Conservation (phyloP, 352 stramenopile species). For the Pythium rishiriense region DNA sequence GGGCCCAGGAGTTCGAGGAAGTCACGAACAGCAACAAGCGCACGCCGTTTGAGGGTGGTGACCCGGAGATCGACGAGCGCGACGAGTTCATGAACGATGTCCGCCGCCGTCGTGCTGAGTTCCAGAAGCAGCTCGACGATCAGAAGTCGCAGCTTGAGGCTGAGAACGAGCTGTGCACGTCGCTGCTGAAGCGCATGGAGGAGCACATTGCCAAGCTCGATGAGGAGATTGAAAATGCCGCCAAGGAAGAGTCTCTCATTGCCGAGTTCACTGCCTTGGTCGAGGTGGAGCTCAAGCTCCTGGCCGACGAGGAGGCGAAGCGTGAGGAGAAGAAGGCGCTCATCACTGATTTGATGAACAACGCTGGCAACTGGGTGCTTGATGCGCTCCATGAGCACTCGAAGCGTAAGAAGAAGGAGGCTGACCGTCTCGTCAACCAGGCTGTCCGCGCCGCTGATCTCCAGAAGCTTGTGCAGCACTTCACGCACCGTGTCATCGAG, state of each 20-base stretch:
- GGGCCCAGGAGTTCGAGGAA: conserved; percentile 64
- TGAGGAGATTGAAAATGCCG: conserved; percentile 73
- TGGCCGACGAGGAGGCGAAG: conserved; percentile 82
- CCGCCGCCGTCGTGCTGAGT: conserved; percentile 66
- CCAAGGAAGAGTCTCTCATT: conserved; percentile 73
- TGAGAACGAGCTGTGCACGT: conserved; percentile 79
- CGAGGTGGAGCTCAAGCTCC: conserved; percentile 71
- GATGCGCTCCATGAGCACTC: conserved; percentile 84
- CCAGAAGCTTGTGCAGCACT: conserved; percentile 88
- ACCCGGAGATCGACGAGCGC: conserved; percentile 73
- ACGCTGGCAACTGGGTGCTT: conserved; percentile 84
- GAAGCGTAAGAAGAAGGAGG: conserved; percentile 86
- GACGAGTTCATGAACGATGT: conserved; percentile 91
- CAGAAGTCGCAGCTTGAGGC: conserved; percentile 72
- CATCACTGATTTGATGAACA: conserved; percentile 86
- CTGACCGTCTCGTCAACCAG: conserved; percentile 83
- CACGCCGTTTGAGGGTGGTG: conserved; percentile 70
- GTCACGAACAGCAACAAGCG: conserved; percentile 88
- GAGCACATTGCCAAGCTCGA: conserved; percentile 82
- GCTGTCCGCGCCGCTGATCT: conserved; percentile 79
- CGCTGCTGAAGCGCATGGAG: conserved; percentile 78
- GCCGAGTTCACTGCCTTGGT: conserved; percentile 70
- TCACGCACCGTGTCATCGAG: conserved; percentile 88
- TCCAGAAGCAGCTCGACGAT: conserved; percentile 85
- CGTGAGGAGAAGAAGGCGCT: conserved; percentile 88